A percentile compares a stretch with the other conserved stretches of the same genome.
These are phyloP conservation scores for Fusarium circinatum DNA, from an alignment of 2,329 filamentous ascomycete species.

Conservation along the genomic window DNA sequence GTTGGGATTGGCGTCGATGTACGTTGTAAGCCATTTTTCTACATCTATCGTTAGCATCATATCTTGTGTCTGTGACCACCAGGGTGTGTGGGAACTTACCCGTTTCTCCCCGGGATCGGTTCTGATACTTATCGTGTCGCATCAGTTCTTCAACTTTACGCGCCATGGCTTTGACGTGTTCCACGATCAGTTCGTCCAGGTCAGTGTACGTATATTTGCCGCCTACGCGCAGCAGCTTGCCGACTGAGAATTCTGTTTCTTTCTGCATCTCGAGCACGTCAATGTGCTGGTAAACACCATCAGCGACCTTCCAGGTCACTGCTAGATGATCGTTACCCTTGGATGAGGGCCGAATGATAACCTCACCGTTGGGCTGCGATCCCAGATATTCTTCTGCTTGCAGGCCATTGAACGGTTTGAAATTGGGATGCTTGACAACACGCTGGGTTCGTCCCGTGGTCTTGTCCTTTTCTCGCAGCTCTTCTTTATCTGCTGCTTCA, in stretches of 20 bases:
- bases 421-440: conserved; percentile 97
- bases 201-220: conserved; percentile 94
- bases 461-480: conserved; percentile 86
- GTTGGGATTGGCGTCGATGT: conserved; percentile 94
- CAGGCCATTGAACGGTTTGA: conserved; percentile 89
- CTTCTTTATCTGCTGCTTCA: conserved; percentile 84
- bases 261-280: conserved; percentile 97
- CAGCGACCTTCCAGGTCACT: conserved; percentile 97
- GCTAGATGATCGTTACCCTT: conserved; percentile 96
- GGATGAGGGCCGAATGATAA: conserved; percentile 94
- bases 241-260: conserved; percentile 95
- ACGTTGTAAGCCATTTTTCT: conserved; percentile 97
- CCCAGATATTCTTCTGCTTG: conserved; percentile 95
- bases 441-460: conserved; percentile 86
- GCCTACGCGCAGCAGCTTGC: conserved; percentile 83
- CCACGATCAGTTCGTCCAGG: conserved; percentile 95
- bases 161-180: conserved; percentile 97
- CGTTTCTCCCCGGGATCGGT: conserved; percentile 79
- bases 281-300: conserved; percentile 96
- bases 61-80: neutral
- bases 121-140: conserved; percentile 92
- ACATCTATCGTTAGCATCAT: conserved; percentile 38
- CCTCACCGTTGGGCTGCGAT: conserved; percentile 85
- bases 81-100: conserved; percentile 69
- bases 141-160: conserved; percentile 98